These are phyloP conservation scores for Nakaseomyces bracarensis DNA, from an alignment of 1,139 yeast genomes.

Conservation along the genomic window DNA sequence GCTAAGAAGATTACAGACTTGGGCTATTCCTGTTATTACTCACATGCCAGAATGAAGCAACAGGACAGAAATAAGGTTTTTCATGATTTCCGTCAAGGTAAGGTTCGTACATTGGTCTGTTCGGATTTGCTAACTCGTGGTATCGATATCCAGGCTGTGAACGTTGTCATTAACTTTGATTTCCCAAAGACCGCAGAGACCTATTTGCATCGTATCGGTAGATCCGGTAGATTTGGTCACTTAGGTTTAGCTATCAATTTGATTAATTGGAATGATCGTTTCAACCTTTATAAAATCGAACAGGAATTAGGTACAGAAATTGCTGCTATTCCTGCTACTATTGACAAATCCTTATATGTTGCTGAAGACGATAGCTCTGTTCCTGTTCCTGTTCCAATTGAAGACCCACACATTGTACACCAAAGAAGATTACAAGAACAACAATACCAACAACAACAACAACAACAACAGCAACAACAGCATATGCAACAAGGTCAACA, in stretches of 20 bases:
- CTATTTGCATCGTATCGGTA: constrained; percentile 95
- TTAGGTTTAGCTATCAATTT: constrained; percentile 94
- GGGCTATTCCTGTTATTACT: constrained; percentile 93
- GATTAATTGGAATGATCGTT: constrained; percentile 95
- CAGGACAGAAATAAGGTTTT: constrained; percentile 95
- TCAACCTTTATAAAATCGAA: constrained; percentile 86
- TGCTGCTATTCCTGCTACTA: constrained; percentile 87
- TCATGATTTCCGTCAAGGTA: constrained; percentile 98
- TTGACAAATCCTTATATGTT: constrained; percentile 82
- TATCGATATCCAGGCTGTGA: constrained; percentile 97
- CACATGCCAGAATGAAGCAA: constrained; percentile 98
- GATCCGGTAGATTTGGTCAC: constrained; percentile 98
- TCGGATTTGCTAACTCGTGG: constrained; percentile 96
- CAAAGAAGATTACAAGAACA: constrained; percentile 5
- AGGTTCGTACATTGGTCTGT: constrained; percentile 93
- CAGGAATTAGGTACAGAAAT: constrained; percentile 97
- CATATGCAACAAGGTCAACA: constrained; percentile 12
- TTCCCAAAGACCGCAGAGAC: constrained; percentile 98
- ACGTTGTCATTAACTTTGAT: constrained; percentile 94
- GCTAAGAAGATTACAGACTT: constrained; percentile 95
- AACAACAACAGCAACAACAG: constrained; percentile 12
- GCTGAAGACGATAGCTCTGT: constrained; percentile 70
- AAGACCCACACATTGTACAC: constrained; percentile 20
- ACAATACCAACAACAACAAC: constrained; percentile 8
- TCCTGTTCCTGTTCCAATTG: constrained; percentile 82